Percentiles rank a stretch among this genome's conserved stretches.
Conservation (phyloP, 2,329 filamentous ascomycete genomes). For the Trichoderma sp. region DNA sequence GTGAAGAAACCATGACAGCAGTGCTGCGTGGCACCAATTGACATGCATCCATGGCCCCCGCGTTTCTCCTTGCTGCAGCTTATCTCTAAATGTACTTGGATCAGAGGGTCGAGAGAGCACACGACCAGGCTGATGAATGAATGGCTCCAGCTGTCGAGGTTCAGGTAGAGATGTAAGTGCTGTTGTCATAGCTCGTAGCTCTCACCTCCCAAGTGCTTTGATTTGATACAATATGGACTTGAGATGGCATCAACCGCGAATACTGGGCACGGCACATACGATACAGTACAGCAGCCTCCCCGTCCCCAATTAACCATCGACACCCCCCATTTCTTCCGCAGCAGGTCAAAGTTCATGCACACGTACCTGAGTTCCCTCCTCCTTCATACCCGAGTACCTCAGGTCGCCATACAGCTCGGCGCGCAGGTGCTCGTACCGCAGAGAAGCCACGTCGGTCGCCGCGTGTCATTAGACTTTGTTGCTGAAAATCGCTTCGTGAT, state of each 20-base stretch:
- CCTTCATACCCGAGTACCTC: conserved; percentile 1
- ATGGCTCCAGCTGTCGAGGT: background rate
- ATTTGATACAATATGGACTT: no score
- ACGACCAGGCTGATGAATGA: background rate
- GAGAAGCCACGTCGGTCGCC: background rate
- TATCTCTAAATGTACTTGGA: no score
- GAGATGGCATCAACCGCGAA: no score
- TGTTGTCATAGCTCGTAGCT: no score
- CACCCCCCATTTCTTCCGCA: no score
- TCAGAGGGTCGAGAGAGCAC: no score
- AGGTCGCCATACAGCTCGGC: conserved; percentile 6
- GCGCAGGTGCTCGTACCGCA: background rate
- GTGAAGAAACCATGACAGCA: background rate
- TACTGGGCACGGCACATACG: no score
- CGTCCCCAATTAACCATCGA: no score
- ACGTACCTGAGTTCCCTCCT: background rate
- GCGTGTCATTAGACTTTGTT: conserved; percentile 19
- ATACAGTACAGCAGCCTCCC: no score
- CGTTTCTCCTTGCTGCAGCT: background rate
- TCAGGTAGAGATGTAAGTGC: no score
- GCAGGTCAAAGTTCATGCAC: background rate
- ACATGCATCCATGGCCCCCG: background rate
- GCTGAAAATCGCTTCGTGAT: background rate
- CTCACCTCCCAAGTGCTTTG: no score
- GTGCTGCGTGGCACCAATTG: conserved; percentile 30